Percentiles rank a stretch among this genome's conserved stretches.
phyloP scores from a whole-genome alignment of 176 grass and related monocot species.

The Carex myosuroides region DNA sequence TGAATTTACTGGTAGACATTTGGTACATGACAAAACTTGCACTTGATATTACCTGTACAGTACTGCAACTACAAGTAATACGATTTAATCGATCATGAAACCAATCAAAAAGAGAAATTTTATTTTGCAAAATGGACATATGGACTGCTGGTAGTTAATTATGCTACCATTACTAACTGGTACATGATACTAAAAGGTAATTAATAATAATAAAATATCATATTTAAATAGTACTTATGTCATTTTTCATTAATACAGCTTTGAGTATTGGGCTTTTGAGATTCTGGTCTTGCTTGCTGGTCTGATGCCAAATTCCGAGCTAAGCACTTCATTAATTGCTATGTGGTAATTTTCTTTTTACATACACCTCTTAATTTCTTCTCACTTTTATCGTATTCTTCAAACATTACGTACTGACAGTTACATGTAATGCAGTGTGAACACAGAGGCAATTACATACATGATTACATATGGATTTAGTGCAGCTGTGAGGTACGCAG shows the following conservation, averaged over 20 bases:
- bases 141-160: background rate
- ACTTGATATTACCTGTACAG: background rate
- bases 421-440: slow-evolving; percentile 26
- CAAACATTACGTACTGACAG: background rate
- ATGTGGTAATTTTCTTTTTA: slow-evolving; percentile 56
- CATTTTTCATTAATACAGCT: slow-evolving; percentile 26
- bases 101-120: background rate
- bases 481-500: slow-evolving; percentile 59
- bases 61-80: background rate
- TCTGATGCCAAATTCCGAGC: slow-evolving; percentile 59
- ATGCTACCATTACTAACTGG: too few relatives aligned
- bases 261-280: slow-evolving; percentile 91
- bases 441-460: slow-evolving; percentile 70
- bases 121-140: background rate
- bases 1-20: background rate
- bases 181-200: background rate
- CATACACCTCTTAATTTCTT: background rate
- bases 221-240: background rate
- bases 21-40: background rate
- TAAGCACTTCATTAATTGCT: slow-evolving; percentile 79
- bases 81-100: background rate
- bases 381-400: background rate
- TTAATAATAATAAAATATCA: background rate
- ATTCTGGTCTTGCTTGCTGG: slow-evolving; percentile 77
- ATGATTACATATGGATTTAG: slow-evolving; percentile 89